phyloP scores from a whole-genome alignment of 371 early-diverging fungal species.

The Apophysomyces trapeziformis region DNA sequence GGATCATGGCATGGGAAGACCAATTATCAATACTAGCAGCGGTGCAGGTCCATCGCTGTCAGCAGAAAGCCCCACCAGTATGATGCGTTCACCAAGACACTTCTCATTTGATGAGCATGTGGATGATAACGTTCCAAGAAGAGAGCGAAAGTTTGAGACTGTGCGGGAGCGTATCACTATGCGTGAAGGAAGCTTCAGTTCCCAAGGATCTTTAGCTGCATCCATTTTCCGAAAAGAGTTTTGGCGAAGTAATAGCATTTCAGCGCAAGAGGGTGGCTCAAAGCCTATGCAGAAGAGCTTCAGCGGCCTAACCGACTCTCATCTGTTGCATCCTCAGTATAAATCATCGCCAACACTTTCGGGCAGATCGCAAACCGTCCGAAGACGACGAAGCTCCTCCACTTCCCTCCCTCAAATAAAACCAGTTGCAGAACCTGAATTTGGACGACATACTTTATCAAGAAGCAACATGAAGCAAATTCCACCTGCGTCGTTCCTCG shows the following conservation, averaged over 20 bases:
- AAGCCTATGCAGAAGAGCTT: conserved; percentile 4
- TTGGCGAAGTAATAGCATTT: conserved; percentile 13
- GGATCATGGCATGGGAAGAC: conserved; percentile 23
- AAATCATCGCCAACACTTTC: not conserved
- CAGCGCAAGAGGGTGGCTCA: not conserved
- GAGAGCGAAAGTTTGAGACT: not conserved
- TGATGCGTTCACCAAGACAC: conserved; percentile 34
- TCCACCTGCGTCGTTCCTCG: not conserved
- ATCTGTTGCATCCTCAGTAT: conserved; percentile 1
- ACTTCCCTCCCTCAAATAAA: conserved; percentile 3
- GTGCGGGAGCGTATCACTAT: conserved; percentile 17
- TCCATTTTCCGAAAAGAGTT: conserved; percentile 48
- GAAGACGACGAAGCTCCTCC: not conserved
- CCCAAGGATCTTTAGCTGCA: conserved; percentile 23
- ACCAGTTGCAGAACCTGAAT: not conserved
- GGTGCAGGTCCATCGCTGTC: conserved; percentile 15
- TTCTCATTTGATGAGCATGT: conserved; percentile 45
- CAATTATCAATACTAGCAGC: not conserved
- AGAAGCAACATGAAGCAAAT: not conserved
- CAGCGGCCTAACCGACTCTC: conserved; percentile 1
- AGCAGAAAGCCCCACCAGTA: not conserved
- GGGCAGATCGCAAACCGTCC: not conserved
- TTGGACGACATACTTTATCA: not conserved
- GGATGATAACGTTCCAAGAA: conserved; percentile 14
- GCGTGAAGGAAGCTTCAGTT: conserved; percentile 26